Evolutionary conservation across 208 protist species (phyloP).

Genomic region (Strigomonas culicis): DNA sequence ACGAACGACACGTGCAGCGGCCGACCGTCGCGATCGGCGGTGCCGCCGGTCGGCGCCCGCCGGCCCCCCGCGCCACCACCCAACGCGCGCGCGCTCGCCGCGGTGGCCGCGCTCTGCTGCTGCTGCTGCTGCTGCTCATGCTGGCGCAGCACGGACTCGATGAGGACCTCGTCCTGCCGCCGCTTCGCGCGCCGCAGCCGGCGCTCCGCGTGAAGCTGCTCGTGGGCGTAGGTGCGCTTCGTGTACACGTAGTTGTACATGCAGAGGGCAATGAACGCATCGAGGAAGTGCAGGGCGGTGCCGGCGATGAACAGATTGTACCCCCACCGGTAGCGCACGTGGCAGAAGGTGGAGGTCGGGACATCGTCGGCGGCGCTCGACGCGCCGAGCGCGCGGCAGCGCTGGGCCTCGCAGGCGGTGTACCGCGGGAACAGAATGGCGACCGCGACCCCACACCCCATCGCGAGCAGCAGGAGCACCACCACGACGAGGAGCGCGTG

Average conservation of each 20-base stretch:
- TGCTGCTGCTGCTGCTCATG: neutral
- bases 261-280: conserved; percentile 39
- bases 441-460: conserved; percentile 31
- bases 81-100: no score
- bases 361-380: neutral
- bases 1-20: no score
- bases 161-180: conserved; percentile 3
- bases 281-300: conserved; percentile 36
- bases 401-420: conserved; percentile 36
- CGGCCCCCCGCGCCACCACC: no score
- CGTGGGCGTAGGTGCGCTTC: conserved; percentile 22
- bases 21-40: no score
- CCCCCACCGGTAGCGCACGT: conserved; percentile 38
- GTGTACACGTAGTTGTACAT: conserved; percentile 51
- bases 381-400: conserved; percentile 29
- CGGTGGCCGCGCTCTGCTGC: no score
- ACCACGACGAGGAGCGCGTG: conserved; percentile 23
- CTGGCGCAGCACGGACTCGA: conserved; percentile 5
- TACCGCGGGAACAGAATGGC: conserved; percentile 54
- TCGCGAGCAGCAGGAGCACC: conserved; percentile 23
- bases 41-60: no score
- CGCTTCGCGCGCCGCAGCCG: conserved; percentile 7
- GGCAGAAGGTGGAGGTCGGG: conserved; percentile 21
- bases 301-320: conserved; percentile 56
- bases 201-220: conserved; percentile 29